These are phyloP conservation scores for Ambrosiella cleistominuta DNA, from an alignment of 2,329 filamentous ascomycete genomes.

Conservation along the genomic window DNA sequence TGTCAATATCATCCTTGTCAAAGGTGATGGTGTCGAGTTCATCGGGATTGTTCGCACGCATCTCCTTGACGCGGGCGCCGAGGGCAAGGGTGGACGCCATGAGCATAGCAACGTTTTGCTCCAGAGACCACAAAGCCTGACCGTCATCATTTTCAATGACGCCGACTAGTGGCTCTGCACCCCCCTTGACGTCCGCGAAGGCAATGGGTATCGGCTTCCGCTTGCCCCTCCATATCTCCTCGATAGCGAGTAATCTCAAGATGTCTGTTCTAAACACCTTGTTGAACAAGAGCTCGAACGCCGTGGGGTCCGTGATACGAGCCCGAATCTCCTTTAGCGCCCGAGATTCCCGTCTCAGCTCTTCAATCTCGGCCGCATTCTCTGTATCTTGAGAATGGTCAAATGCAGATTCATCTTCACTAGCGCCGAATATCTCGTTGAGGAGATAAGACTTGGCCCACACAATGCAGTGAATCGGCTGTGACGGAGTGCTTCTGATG, in stretches of 20 bases:
- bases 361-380: conserved; percentile 75
- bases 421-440: conserved; percentile 83
- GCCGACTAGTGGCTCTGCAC: conserved; percentile 31
- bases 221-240: conserved; percentile 90
- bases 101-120: conserved; percentile 76
- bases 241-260: conserved; percentile 62
- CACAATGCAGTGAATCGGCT: conserved; percentile 96
- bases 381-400: conserved; percentile 67
- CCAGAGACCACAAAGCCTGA: conserved; percentile 59
- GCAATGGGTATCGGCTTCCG: conserved; percentile 55
- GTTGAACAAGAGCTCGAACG: conserved; percentile 66
- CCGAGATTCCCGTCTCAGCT: conserved; percentile 66
- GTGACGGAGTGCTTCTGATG: conserved; percentile 86
- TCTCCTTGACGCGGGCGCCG: conserved; percentile 51
- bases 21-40: conserved; percentile 58
- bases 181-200: conserved; percentile 42
- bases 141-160: conserved; percentile 38
- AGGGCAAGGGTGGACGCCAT: conserved; percentile 45
- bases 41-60: conserved; percentile 34
- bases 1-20: conserved; percentile 93
- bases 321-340: conserved; percentile 69
- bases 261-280: conserved; percentile 87
- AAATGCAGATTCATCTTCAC: conserved; percentile 68
- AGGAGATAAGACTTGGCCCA: conserved; percentile 96
- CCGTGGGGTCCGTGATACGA: conserved; percentile 61